Evolutionary conservation across 2,329 filamentous ascomycete species (phyloP), one percentile per base, ranked within the genome.

Genomic region (Dothistroma septosporum): DNA sequence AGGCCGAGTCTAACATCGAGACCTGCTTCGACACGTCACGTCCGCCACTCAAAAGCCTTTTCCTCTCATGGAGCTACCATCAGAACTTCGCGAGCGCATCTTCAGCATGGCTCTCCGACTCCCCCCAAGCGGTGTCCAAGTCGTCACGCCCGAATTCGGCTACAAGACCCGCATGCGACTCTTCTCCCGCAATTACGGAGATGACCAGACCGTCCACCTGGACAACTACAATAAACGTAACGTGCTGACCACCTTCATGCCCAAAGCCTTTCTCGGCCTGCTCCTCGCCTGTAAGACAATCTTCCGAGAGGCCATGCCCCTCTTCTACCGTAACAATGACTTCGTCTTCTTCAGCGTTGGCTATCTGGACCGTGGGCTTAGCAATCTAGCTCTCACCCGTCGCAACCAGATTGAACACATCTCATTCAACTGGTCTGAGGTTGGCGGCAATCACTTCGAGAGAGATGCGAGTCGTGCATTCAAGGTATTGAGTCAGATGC

Each of bases 261-360:
- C 14, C 7, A 9, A 16, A 41, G 37, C 37, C 8, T 41, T 41
- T 16, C 14, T 8, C 7, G 37, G 37, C n/a, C 37, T 16, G 8
- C 37, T 41, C 4, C 37, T 41, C 37, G n/a, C 37, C 7, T 41
- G 37, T 16, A 41, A 16, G 37, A 16, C 7, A 21, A 41, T 58
- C 21, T 35, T 52, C 33, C 16, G 37, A 37, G 50, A 53, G 19
- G 50, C 50, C 7, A 37, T 53, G 50, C 31, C 50, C 9, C 7
- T 53, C n/a, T 37, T 53, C 16, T 53, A 53, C 33, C 53, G 44
- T 31, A 33, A 58, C 48, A 58, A 90, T 74, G 86, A 85, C 24
- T 91, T 97, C 72, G 81, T 85, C 64, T 96, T 97, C 80, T 77
- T 41, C 14, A 16, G 14, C 14, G 4, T 41, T 16, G 11, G 4